Percentiles rank a stretch among this genome's conserved stretches.
phyloP scores from a whole-genome alignment of 208 protist genomes.

The Trypanosoma congolense region DNA sequence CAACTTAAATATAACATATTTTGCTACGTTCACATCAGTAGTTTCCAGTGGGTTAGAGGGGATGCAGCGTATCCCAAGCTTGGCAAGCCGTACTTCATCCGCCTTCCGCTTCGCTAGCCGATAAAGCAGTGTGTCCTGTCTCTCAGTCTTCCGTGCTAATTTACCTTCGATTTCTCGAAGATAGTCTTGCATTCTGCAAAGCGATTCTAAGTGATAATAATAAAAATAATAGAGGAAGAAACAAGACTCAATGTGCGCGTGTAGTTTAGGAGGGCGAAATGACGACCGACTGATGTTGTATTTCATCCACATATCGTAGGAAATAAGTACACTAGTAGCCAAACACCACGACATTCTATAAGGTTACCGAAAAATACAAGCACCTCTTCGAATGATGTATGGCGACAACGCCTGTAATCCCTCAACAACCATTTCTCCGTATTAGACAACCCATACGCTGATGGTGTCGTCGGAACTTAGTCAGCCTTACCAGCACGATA shows the following conservation, averaged over 20 bases:
- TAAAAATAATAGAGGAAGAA: not conserved
- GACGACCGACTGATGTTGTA: too few species aligned
- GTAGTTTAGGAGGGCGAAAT: not conserved
- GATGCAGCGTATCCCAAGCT: constrained; percentile 46
- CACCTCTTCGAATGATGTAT: not conserved
- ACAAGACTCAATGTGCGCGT: not conserved
- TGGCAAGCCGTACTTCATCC: constrained; percentile 56
- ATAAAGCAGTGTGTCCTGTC: constrained; percentile 82
- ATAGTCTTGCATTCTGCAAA: constrained; percentile 63
- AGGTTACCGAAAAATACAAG: too few species aligned
- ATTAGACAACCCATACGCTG: not conserved
- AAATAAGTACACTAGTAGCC: too few species aligned
- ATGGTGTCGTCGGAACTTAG: constrained; percentile 13
- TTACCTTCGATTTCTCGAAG: constrained; percentile 82
- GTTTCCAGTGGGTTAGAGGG: constrained; percentile 67
- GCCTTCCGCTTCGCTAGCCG: constrained; percentile 52
- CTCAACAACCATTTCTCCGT: too few species aligned
- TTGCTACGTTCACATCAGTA: constrained; percentile 48
- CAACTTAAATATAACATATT: constrained; percentile 59
- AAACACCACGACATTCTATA: too few species aligned
- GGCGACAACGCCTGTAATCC: too few species aligned
- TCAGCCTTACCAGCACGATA: constrained; percentile 40
- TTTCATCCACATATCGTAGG: too few species aligned
- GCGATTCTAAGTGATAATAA: not conserved
- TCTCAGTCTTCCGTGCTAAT: constrained; percentile 67